Evolutionary conservation across 2,329 filamentous ascomycete genomes (phyloP), one percentile per base, ranked within the genome.

Genomic region (Colletotrichum trifolii): DNA sequence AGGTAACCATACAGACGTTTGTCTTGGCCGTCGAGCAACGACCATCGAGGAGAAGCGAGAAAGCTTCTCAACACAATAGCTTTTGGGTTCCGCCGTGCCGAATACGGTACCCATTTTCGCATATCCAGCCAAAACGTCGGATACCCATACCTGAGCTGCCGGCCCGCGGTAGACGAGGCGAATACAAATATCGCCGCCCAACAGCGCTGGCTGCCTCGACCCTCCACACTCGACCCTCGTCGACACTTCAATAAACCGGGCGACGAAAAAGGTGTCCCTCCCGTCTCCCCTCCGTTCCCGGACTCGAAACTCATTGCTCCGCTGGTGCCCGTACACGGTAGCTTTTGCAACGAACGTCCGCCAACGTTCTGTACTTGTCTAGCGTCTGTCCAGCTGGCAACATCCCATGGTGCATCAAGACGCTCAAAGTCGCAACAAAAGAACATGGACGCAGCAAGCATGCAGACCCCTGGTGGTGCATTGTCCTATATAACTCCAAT

Each of bases 401-500:
- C 48, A 25, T 60, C 57, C 57, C 52, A 63, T 48, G 54, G 62
- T 58, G 67, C 68, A 67, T 68, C 68, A 67, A 64, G 70, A 61
- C 57, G 57, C 39, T 7, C 46, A 53, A 25, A 56, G 58, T 65
- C 42, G 58, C 63, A 54, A 47, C 59, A 57, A 46, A 66, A 71
- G 68, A 43, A 38, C 49, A 81, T 80, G 79, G 79, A 79, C 71
- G 72, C 73, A 68, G 71, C 73, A 72, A 71, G 71, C 72, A 78
- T 80, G 79, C 81, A 79, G 74, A 79, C 77, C 78, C 80, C 78
- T 78, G 80, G 74, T 74, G 78, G 79, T 77, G 77, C 76, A 70
- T 77, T 78, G 67, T 81, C 79, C 67, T 84, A 81, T 76, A 79
- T 87, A 70, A 79, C 78, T 71, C 85, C 85, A 75, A 84, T 87